phyloP scores from a whole-genome alignment of 495 filamentous ascomycete genomes.

The Aspergillus steynii region DNA sequence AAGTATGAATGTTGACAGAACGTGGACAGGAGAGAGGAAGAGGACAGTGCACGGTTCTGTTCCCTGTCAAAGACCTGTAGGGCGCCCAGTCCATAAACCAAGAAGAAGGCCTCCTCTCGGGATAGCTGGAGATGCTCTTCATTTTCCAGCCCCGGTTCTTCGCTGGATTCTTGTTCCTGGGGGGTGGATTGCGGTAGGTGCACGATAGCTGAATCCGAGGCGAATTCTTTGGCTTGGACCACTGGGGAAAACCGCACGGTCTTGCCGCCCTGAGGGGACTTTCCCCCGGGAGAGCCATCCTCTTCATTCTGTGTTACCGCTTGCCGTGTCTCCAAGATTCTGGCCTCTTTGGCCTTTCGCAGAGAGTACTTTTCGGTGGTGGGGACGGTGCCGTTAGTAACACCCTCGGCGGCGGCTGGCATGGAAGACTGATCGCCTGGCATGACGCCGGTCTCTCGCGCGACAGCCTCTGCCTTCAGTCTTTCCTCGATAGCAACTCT shows the following conservation, averaged over 20 bases:
- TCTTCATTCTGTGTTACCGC: slow-evolving; percentile 22
- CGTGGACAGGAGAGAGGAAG: slow-evolving; percentile 56
- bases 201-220: slow-evolving; percentile 45
- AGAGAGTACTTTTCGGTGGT: slow-evolving; percentile 41
- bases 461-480: slow-evolving; percentile 59
- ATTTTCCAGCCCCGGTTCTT: slow-evolving; percentile 53
- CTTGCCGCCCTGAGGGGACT: slow-evolving; percentile 45
- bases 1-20: slow-evolving; percentile 70
- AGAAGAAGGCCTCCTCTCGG: slow-evolving; percentile 89
- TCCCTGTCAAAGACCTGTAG: slow-evolving; percentile 63
- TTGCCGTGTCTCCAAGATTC: slow-evolving; percentile 27
- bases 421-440: slow-evolving; percentile 13
- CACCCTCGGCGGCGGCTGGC: slow-evolving; percentile 18
- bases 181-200: slow-evolving; percentile 16
- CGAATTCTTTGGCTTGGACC: slow-evolving; percentile 57
- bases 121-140: slow-evolving; percentile 91
- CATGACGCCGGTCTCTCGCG: slow-evolving; percentile 27
- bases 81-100: slow-evolving; percentile 78
- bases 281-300: slow-evolving; percentile 7
- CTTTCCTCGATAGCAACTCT: slow-evolving; percentile 75
- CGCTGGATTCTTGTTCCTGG: slow-evolving; percentile 30
- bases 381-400: slow-evolving; percentile 20
- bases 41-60: slow-evolving; percentile 40
- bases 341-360: slow-evolving; percentile 43
- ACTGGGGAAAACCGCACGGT: slow-evolving; percentile 65